phyloP scores from a whole-genome alignment of 371 early-diverging fungal species.

The Mucor circinelloides region DNA sequence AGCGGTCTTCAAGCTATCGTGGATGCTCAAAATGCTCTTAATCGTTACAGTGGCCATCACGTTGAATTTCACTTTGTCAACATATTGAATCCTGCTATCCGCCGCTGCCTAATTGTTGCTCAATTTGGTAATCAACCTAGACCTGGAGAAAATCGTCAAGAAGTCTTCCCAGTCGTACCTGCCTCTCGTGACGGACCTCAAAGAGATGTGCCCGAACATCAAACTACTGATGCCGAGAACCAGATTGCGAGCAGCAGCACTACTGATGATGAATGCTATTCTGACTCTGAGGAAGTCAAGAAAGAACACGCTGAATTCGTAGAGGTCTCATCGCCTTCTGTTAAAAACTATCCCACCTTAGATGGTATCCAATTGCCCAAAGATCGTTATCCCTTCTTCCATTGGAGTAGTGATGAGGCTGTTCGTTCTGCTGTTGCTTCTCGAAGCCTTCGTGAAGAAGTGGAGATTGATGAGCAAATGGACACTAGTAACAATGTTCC shows the following conservation, averaged over 20 bases:
- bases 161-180: constrained; percentile 49
- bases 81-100: constrained; percentile 38
- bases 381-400: constrained; percentile 54
- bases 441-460: neutral
- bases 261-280: neutral
- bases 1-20: constrained; percentile 66
- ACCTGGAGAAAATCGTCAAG: constrained; percentile 10
- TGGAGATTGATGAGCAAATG: neutral
- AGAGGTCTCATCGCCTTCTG: neutral
- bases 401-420: constrained; percentile 53
- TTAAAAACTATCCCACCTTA: neutral
- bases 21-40: constrained; percentile 54
- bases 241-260: neutral
- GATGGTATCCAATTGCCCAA: constrained; percentile 32
- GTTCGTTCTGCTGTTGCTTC: constrained; percentile 35
- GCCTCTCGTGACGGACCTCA: constrained; percentile 38
- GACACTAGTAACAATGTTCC: neutral
- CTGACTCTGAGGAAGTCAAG: neutral
- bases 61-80: constrained; percentile 58
- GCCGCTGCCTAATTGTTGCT: constrained; percentile 39
- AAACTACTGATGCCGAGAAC: neutral
- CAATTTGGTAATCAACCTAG: constrained; percentile 46
- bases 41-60: constrained; percentile 54
- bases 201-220: neutral
- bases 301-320: neutral